Base-by-base conservation (phyloP, 805 yeast genomes). In the Metschnikowia cubensis region DNA sequence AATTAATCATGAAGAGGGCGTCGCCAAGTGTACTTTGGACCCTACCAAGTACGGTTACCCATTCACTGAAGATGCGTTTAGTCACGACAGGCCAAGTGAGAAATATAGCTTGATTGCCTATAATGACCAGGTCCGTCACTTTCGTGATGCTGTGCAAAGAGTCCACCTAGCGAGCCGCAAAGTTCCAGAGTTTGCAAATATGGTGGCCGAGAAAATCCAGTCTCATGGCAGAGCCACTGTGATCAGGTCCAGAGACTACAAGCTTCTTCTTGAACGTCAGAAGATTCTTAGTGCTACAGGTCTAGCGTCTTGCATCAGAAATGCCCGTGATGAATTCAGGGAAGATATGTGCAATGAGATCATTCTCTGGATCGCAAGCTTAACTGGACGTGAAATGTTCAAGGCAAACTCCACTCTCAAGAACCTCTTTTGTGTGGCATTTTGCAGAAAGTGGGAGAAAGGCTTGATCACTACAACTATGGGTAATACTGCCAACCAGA, bases 261-360 rank as follows among this genome's bases (percentile, higher is more conserved):
- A 67, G 0, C 70, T 76, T 7, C 65, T 89, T 34, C 51, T 80
- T 35, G 79, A 73, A 35, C 72, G 84, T 34, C 85, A 85, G 58
- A 68, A 69, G n/a, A 68, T 75, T 2, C 65, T 89, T 31, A 78
- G 80, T 20, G 68, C 82, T 0, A 83, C 89, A 0, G 90, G 90
- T 0, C 69, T 87, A 17, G 78, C 84, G 1, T 76, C 85, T 1
- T 78, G 87, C 43, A 83, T 89, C 14, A 69, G 89, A 49, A 79
- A 83, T 47, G 73, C 81, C 15, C 70, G 90, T 50, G 96, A 89
- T 60, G 69, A 80, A 6, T 85, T 87, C 61, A 71, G 94, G 47
- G 96, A 89, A 61, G 91, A 86, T 50, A 83, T 87, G 87, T 83
- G 86, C 56, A 83, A 80, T 38, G 89, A 84, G 53, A 81, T 89